Evolutionary conservation across 257 asterid species (phyloP), one percentile per base, ranked within the genome.

Genomic region (Nemophila menziesii): DNA sequence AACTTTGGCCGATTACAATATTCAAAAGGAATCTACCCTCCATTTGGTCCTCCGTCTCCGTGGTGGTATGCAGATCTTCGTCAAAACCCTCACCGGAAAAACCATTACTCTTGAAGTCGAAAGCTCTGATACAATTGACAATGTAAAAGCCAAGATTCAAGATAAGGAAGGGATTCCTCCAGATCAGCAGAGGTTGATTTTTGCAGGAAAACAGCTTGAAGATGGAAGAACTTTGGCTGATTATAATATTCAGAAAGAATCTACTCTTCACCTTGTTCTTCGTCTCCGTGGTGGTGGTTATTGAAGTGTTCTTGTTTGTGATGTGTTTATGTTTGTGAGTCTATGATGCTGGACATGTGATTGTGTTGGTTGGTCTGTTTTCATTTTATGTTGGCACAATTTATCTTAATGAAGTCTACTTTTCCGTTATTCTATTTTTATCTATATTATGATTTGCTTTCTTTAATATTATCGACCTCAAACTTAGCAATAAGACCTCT

Each of bases 11-110:
- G 78, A 70, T 13, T 62, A 67, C 48, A 62, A 67, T 45, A 67
- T 62, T 41, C 74, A 67, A 55, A 67, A 67, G 51, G 74, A 67
- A 57, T 53, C 61, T 0, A 67, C 74, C 8, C 70, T 67, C 21
- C 74, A 67, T 18, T 47, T 67, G 70, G 74, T 71, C 24, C 71
- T 71, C 33, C 38, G 78, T 11, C 67, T 71, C 0, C 60, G 78
- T 17, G 78, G 59, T 29, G 59, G 59, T 0, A 53, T 53, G 59
- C 59, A 53, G 22, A 53, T 53, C 38, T 53, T 53, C 2, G 58
- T 53, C 11, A 53, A 53, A 19, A 53, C 58, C 16, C 20, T 53
- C 15, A 53, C 58, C 0, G 58, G 58, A 0, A 53, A 53, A 22
- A 53, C 58, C 33, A 53, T 53, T 12, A 53, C 58, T 11, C 36